Conservation (phyloP, 2,329 filamentous ascomycete species). For the Ophiocordyceps robertsii region DNA sequence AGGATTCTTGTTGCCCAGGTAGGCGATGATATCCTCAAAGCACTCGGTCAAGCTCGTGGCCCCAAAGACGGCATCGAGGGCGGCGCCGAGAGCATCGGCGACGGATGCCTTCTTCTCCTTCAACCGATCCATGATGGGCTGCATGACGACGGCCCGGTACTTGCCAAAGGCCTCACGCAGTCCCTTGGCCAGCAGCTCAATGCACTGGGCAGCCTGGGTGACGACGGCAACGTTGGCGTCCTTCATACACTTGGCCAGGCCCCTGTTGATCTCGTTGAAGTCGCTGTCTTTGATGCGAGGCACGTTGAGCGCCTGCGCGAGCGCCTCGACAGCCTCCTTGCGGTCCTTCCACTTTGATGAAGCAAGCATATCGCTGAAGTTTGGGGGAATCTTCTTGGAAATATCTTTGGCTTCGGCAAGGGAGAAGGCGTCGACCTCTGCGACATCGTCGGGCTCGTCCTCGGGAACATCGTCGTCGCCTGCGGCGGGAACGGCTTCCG, state of each 20-base stretch:
- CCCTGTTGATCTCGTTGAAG: slow-evolving; percentile 71
- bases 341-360: slow-evolving; percentile 98
- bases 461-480: slow-evolving; percentile 42
- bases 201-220: slow-evolving; percentile 82
- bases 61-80: slow-evolving; percentile 57
- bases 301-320: slow-evolving; percentile 65
- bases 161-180: slow-evolving; percentile 65
- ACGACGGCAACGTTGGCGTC: slow-evolving; percentile 95
- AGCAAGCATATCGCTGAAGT: slow-evolving; percentile 69
- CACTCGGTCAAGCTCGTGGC: slow-evolving; percentile 68
- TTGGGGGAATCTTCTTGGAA: slow-evolving; percentile 62
- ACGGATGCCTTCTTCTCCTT: slow-evolving; percentile 95
- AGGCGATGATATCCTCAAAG: slow-evolving; percentile 79
- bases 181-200: slow-evolving; percentile 79
- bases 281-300: slow-evolving; percentile 85
- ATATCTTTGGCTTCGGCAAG: slow-evolving; percentile 82
- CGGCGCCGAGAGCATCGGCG: slow-evolving; percentile 73
- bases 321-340: slow-evolving; percentile 81
- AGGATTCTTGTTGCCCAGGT: slow-evolving; percentile 86
- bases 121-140: slow-evolving; percentile 83
- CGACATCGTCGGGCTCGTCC: slow-evolving; percentile 33
- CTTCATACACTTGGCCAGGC: slow-evolving; percentile 93
- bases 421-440: slow-evolving; percentile 68
- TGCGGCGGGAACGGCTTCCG: slow-evolving; percentile 54
- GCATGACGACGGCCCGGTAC: slow-evolving; percentile 69